phyloP scores from a whole-genome alignment of 805 yeast species.

The Schwanniomyces occidentalis region DNA sequence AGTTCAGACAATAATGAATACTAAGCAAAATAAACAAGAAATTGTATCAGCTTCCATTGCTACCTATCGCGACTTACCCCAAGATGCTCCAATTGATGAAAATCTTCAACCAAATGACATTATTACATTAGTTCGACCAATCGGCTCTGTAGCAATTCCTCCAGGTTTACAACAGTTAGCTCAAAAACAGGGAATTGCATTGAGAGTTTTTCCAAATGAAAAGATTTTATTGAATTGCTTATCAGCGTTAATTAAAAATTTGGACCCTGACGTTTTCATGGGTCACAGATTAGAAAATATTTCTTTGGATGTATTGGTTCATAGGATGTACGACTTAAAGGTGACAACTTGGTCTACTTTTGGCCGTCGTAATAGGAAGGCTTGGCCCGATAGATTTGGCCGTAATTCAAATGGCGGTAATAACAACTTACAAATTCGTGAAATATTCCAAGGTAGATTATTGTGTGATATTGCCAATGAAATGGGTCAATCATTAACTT shows the following conservation, averaged over 20 bases:
- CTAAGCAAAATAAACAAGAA: conserved; percentile 78
- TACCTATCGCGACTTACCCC: conserved; percentile 65
- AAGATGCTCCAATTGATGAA: conserved; percentile 72
- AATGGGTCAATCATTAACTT: conserved; percentile 88
- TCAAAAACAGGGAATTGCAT: conserved; percentile 48
- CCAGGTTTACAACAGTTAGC: conserved; percentile 70
- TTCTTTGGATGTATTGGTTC: conserved; percentile 76
- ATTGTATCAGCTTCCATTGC: conserved; percentile 81
- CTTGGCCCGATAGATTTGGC: conserved; percentile 77
- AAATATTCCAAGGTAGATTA: conserved; percentile 80
- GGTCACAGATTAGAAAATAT: conserved; percentile 86
- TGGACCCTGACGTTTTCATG: conserved; percentile 89
- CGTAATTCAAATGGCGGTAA: conserved; percentile 44
- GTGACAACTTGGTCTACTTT: conserved; percentile 77
- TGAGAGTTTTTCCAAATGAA: conserved; percentile 71
- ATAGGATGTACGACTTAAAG: conserved; percentile 72
- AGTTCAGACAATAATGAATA: conserved; percentile 77
- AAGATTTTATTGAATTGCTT: conserved; percentile 71
- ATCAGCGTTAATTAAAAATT: conserved; percentile 62
- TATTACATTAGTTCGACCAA: conserved; percentile 79
- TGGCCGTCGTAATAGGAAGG: conserved; percentile 77
- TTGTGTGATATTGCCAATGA: conserved; percentile 92
- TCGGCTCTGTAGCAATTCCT: conserved; percentile 64
- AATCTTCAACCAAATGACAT: conserved; percentile 58
- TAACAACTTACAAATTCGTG: conserved; percentile 59